Base-by-base conservation (phyloP, 2,329 filamentous ascomycete genomes). In the Hypoxylon sp. region DNA sequence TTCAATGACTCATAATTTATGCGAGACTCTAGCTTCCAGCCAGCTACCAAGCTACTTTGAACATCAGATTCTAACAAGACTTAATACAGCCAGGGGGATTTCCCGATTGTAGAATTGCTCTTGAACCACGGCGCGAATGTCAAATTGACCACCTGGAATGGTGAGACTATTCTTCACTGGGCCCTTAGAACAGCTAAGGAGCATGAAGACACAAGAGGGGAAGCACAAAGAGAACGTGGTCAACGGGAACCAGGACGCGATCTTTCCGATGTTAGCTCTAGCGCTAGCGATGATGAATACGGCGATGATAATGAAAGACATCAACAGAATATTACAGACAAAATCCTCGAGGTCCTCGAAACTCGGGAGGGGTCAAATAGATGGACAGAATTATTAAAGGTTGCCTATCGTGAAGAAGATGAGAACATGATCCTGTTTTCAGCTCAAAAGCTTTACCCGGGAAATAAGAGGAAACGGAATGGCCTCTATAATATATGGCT, bases 131-230 rank as follows among this genome's bases (percentile, higher is more conserved):
- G 37, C 2, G 52, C 52, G 5, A 35, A 42, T 22, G n/a, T 22
- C n/a, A 26, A 35, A 13, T 35, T 52, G 48, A 52, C 48, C 6
- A 52, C 48, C 8, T 33, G 29, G 24, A 29, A 33, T 52, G 48
- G 48, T 14, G 48, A 52, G 48, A 52, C 48, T 10, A 14, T 31
- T 17, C 29, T 52, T 5, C n/a, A 52, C 29, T 52, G 48, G 48
- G 48, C 48, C 19, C 26, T 52, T 6, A 31, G 10, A n/a, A 11
- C 48, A 13, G 48, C 48, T 10, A 47, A 47, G 22, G 17, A 10
- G 10, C 17, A 19, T 11, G 42, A 47, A 8, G 17, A 35, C 5
- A n/a, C 4, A n/a, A 4, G 2, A 14, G 13, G 11, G 33, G 10
- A 35, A 35, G 11, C 2, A 11, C 10, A 13, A 13, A 37, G 11